Evolutionary conservation across 306 rosid species (phyloP).

Genomic region (apple (Malus domestica)): ASM211411v1 NC_041805.1:1646001-1646500

Average conservation of each 20-base stretch:
- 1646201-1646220: constrained; percentile 72
- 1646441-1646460: too few species aligned
- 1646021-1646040: too few species aligned
- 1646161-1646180: constrained; percentile 45
- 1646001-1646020: background rate
- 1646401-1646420: too few species aligned
- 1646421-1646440: too few species aligned
- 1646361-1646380: too few species aligned
- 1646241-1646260: constrained; percentile 85
- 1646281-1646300: background rate
- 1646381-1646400: too few species aligned
- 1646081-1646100: background rate
- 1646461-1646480: too few species aligned
- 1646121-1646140: constrained; percentile 74
- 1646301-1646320: too few species aligned
- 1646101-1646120: constrained; percentile 67
- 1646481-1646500: too few species aligned
- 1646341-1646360: too few species aligned
- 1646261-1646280: constrained; percentile 62
- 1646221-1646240: constrained; percentile 68
- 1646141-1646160: constrained; percentile 56
- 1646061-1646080: background rate
- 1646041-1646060: background rate
- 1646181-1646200: constrained; percentile 71
- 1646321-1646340: too few species aligned